Evolutionary conservation across 805 yeast genomes (phyloP).

Genomic region (Schwanniomyces polymorphus): DNA sequence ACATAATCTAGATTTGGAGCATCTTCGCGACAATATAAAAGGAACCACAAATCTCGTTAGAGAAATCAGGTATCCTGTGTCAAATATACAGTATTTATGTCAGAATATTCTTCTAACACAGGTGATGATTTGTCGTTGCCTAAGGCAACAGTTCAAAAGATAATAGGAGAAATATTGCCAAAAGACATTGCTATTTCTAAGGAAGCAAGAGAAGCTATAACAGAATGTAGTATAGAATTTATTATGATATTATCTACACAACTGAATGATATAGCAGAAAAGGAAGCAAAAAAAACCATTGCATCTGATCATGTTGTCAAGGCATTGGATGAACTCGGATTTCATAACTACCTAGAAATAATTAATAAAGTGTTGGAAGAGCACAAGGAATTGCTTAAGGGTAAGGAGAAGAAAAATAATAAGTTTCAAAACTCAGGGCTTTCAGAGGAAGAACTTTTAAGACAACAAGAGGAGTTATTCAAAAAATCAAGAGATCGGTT

Average conservation of each 20-base stretch:
- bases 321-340: slow-evolving; percentile 86
- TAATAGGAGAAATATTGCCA: slow-evolving; percentile 86
- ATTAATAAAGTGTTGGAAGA: slow-evolving; percentile 78
- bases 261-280: slow-evolving; percentile 93
- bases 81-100: slow-evolving; percentile 20
- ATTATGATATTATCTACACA: slow-evolving; percentile 93
- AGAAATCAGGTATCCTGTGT: neutral
- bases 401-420: slow-evolving; percentile 86
- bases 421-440: slow-evolving; percentile 92
- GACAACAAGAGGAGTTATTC: slow-evolving; percentile 91
- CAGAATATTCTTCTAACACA: slow-evolving; percentile 35
- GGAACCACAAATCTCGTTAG: slow-evolving; percentile 1
- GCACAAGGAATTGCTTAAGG: slow-evolving; percentile 85
- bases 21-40: slow-evolving; percentile 1
- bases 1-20: neutral
- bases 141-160: slow-evolving; percentile 92
- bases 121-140: slow-evolving; percentile 45
- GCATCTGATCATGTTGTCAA: slow-evolving; percentile 94
- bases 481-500: slow-evolving; percentile 70
- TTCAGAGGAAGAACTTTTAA: slow-evolving; percentile 86
- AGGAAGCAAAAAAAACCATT: slow-evolving; percentile 93
- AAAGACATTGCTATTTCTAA: slow-evolving; percentile 84
- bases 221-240: slow-evolving; percentile 95
- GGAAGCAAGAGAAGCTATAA: slow-evolving; percentile 92
- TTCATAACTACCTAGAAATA: slow-evolving; percentile 78